A percentile compares a stretch with the other conserved stretches of the same genome.
Conservation (phyloP, 148 eudicot genomes). For the Selenicereus undatus region DNA sequence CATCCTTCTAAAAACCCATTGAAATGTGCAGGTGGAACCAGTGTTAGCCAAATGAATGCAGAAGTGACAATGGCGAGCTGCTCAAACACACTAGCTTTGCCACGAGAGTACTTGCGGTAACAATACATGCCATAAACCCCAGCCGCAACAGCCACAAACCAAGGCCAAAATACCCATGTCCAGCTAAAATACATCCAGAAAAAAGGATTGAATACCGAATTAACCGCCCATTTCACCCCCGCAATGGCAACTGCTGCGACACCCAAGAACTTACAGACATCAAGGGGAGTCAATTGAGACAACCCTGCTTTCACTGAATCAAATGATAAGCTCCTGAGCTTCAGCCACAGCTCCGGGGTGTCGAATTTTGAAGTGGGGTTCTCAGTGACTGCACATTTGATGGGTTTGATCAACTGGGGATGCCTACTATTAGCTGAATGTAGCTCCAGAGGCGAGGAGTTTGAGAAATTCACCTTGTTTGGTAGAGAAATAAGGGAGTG, state of each 20-base stretch:
- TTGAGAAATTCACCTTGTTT: constrained; percentile 13
- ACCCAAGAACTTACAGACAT: constrained; percentile 43
- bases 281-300: constrained; percentile 46
- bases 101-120: constrained; percentile 44
- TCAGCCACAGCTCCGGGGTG: constrained; percentile 22
- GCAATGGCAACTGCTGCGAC: constrained; percentile 40
- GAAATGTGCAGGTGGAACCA: constrained; percentile 80
- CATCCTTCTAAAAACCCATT: constrained; percentile 92
- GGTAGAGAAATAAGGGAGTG: constrained; percentile 14
- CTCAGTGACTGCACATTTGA: constrained; percentile 38
- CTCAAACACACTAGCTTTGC: constrained; percentile 51
- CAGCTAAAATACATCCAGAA: constrained; percentile 91
- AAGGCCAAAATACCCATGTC: constrained; percentile 97
- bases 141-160: constrained; percentile 58
- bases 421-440: constrained; percentile 17
- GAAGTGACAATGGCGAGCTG: constrained; percentile 71
- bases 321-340: constrained; percentile 34
- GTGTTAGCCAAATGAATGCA: constrained; percentile 71
- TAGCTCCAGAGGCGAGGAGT: neutral
- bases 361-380: constrained; percentile 31
- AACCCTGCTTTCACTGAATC: constrained; percentile 41
- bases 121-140: constrained; percentile 57
- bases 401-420: constrained; percentile 24
- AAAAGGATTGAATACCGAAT: constrained; percentile 55
- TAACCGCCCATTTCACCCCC: constrained; percentile 44